A percentile compares a stretch with the other conserved stretches of the same genome.
These are phyloP conservation scores for Colletotrichum spaethianum DNA, from an alignment of 2,329 filamentous ascomycete genomes.

Conservation along the genomic window DNA sequence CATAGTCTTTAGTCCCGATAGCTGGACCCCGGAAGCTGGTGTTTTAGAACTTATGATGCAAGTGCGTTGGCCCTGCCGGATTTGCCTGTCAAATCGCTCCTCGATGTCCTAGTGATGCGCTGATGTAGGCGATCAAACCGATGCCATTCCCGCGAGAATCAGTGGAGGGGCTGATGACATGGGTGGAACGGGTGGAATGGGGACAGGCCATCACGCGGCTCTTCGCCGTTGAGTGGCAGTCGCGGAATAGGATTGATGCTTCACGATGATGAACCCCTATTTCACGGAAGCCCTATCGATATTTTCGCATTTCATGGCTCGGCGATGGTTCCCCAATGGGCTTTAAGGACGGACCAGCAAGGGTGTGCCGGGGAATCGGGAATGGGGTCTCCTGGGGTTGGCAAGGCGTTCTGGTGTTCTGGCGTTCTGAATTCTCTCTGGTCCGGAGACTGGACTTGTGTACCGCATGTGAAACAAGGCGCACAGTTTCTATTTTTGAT, in stretches of 20 bases:
- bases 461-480: slow-evolving; percentile 36
- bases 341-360: background rate
- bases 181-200: slow-evolving; percentile 6
- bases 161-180: slow-evolving; percentile 17
- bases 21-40: background rate
- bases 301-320: background rate
- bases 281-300: background rate
- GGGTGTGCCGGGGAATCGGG: background rate
- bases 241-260: background rate
- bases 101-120: slow-evolving; percentile 22
- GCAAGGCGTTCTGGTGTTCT: slow-evolving; percentile 7
- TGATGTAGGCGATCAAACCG: slow-evolving; percentile 33
- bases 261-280: background rate
- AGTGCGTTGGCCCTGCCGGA: background rate
- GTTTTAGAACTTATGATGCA: slow-evolving; percentile 25
- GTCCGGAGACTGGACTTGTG: slow-evolving; percentile 8
- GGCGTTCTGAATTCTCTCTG: background rate
- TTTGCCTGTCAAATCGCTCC: background rate
- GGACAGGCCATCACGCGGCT: slow-evolving; percentile 14
- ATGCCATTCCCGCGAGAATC: slow-evolving; percentile 19
- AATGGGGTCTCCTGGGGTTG: slow-evolving; percentile 6
- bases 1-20: background rate
- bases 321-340: background rate
- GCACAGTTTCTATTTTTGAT: slow-evolving; percentile 40
- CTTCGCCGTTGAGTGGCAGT: background rate